A percentile compares a stretch with the other conserved stretches of the same genome.
phyloP scores from a whole-genome alignment of 345 rosid genomes.

The Citrus maxima region DNA sequence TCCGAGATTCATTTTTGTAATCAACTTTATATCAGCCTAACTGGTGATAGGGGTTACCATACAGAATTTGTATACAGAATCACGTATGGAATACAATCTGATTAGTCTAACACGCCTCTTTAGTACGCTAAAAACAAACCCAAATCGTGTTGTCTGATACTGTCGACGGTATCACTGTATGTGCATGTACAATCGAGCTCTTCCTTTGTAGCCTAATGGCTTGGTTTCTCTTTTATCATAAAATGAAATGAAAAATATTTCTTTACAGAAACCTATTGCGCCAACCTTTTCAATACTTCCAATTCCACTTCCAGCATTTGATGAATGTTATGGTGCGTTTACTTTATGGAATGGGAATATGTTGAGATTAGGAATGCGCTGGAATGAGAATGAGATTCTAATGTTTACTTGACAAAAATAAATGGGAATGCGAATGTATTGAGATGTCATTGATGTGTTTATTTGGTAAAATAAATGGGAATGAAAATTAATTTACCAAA shows the following conservation, averaged over 20 bases:
- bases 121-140: background rate
- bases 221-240: background rate
- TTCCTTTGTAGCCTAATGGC: background rate
- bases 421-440: too few species aligned
- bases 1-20: conserved; percentile 68
- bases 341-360: too few species aligned
- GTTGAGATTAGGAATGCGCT: too few species aligned
- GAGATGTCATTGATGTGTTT: too few species aligned
- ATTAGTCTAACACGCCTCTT: background rate
- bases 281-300: background rate
- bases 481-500: too few species aligned
- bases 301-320: too few species aligned
- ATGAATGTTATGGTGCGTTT: background rate
- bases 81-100: background rate
- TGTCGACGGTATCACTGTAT: background rate
- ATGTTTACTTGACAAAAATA: too few species aligned
- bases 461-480: too few species aligned
- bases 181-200: background rate
- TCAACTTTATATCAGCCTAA: background rate
- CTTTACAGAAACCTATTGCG: background rate
- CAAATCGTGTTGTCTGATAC: background rate
- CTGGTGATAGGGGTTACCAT: background rate
- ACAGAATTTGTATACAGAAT: conserved; percentile 2
- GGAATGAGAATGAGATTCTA: too few species aligned
- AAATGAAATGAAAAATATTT: background rate